These are phyloP conservation scores for Marchantia paleacea DNA, from an alignment of 225 moss, liverwort and hornwort species.

Conservation along the genomic window DNA sequence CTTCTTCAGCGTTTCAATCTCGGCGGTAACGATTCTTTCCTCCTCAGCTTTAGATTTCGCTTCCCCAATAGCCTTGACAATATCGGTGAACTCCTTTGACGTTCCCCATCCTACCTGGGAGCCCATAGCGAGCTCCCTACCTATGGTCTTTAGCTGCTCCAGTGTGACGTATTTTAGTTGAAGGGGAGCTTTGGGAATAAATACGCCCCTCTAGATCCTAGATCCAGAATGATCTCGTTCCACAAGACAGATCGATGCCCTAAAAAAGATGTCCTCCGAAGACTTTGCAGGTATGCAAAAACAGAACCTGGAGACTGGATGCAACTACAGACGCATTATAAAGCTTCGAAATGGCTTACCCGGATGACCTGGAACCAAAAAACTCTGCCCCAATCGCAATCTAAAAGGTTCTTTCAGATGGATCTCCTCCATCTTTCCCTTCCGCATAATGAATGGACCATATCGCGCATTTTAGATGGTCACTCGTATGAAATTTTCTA, in stretches of 20 bases:
- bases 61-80: slow-evolving; percentile 97
- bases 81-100: slow-evolving; percentile 86
- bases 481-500: neutral
- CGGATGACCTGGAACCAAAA: neutral
- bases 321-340: neutral
- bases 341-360: neutral
- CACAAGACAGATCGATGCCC: slow-evolving; percentile 2
- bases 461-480: neutral
- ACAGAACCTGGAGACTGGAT: neutral
- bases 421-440: slow-evolving; percentile 24
- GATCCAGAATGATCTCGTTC: neutral
- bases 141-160: slow-evolving; percentile 95
- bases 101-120: slow-evolving; percentile 78
- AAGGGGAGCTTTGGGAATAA: neutral
- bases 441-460: slow-evolving; percentile 21
- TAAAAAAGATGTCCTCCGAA: neutral
- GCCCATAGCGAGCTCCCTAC: slow-evolving; percentile 95
- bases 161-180: slow-evolving; percentile 52
- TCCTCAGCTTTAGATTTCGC: slow-evolving; percentile 99
- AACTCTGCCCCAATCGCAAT: neutral
- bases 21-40: slow-evolving; percentile 81
- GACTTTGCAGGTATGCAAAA: neutral
- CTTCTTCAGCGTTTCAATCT: slow-evolving; percentile 84
- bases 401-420: slow-evolving; percentile 10
- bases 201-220: neutral